Evolutionary conservation across 352 stramenopile genomes (phyloP), one percentile per base, ranked within the genome.

Genomic region (Pythium periplocum): DNA sequence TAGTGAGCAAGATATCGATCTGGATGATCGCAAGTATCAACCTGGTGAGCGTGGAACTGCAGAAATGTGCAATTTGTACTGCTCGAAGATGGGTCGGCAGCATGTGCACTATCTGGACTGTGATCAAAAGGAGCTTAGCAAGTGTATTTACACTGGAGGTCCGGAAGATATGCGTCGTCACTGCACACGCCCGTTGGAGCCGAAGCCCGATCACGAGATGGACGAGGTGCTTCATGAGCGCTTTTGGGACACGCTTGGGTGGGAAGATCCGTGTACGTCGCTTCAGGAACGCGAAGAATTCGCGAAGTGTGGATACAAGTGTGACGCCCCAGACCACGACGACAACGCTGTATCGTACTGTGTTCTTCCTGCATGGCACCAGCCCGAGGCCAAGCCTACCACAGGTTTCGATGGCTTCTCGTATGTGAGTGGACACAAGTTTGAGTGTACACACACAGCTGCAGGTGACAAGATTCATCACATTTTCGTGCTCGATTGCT

Each of bases 11-110:
- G 67, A 86, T 6, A 80, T 93, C 11, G 78, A 93, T 50, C 54
- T 93, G 17, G 62, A 75, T 4, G 80, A 87, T 43, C 76, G 81
- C 44, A 86, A 91, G 66, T 93, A 90, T 57, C 58, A 66, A 11
- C 64, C 69, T 10, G 80, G 83, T 1, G 83, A 93, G 55, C 49
- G 56, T 5, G 83, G 83, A 7, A 83, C 69, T 2, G 79, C 83
- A 2, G 80, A 93, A 48, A 91, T 91, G 78, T 93, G 80, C 51
- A 89, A 86, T 34, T 52, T 91, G 17, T 91, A 80, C 56, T 93
- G 77, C 57, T 78, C 78, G 5, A 89, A 90, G 55, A 90, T 86
- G 73, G 83, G 80, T 42, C 80, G 76, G 11, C 68, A 71, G 6
- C 80, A 93, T 39, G 77, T 91, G 4, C 81, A 91, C 52, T 93